Base-by-base conservation (phyloP, 495 filamentous ascomycete genomes). In the Barbatosphaeria neglecta region DNA sequence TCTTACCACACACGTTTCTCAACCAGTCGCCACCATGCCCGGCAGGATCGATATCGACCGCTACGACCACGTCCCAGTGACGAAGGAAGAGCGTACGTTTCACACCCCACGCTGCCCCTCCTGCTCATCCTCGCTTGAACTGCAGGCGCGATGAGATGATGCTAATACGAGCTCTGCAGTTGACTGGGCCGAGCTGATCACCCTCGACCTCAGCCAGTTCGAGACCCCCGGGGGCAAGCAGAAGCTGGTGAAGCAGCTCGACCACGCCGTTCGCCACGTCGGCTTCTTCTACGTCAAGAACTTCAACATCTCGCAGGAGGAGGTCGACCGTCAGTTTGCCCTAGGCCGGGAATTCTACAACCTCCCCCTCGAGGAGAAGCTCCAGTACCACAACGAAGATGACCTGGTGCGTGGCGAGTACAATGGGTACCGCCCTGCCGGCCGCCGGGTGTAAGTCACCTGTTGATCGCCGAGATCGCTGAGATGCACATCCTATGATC, bases 261-360 rank as follows among this genome's bases (percentile, higher is more conserved):
- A 76, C n/a, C 71, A 81, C 53, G 77, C 77, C 2, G 72, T 78
- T 2, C 65, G 68, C 18, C 57, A 76, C 37, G 69, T 77, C 33
- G 75, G 59, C n/a, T 80, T 79, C 56, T 78, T 79, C 56, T 79
- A 80, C 50, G 72, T 81, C 4, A 77, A 70, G 50, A 76, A 78
- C 59, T 80, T 75, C 56, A 75, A 74, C 49, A 69, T 81, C 23
- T 57, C 61, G 43, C 74, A 80, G 49, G 76, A 81, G 33, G 67
- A 81, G 53, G 67, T 83, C 5, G 72, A 80, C 47, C 60, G 61
- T 22, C 79, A 83, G 51, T 83, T 81, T 47, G 71, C 73, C 28
- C 62, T 81, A 0, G 78, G 70, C 4, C 68, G 70, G 33, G 63
- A 74, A 31, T 73, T 80, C 51, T 77, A 76, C 54, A 55, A 65